Base-by-base conservation (phyloP, 179 eudicot genomes). In the Kewa caespitosa region DNA sequence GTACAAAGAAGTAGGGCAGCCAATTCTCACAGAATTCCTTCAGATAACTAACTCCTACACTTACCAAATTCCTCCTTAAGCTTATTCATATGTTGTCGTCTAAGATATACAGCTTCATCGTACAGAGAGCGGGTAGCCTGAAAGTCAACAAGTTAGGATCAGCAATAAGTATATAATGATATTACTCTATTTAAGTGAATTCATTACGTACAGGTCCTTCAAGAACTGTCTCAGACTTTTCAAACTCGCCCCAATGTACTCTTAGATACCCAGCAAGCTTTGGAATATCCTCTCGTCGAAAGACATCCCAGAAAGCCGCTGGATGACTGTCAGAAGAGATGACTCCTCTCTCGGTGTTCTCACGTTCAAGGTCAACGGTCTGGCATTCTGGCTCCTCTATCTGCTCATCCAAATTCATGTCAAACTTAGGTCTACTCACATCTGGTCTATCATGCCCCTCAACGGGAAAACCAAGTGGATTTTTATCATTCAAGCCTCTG, bases 261-360 rank as follows among this genome's bases (percentile, higher is more conserved):
- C 76, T 81, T 59, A 91, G 46, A 83, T 90, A 95, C 63, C 88
- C 92, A 48, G 78, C 79, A 69, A 95, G 76, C 83, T 89, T 93
- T 69, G 95, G 88, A 79, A 85, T 86, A 84, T 95, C 99, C 83
- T 90, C 84, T 57, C 91, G 88, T 28, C 91, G 93, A 74, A 95
- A 95, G 77, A 95, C 90, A 81, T 95, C 98, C 99, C 99, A 95
- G 69, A 80, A 71, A 64, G 92, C 92, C 77, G 97, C 99, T 57
- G 89, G 86, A 76, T 62, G 34, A 78, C 78, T 65, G 57, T 77
- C 80, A 32, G 64, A 77, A 37, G 74, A 61, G 27, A 63, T 39
- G 13, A 80, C 76, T 59, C 75, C 87, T 48, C 62, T 48, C 38
- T 75, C 76, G 52, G n/a, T 46, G 39, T 81, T 81, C 84, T 83